Conservation (phyloP, 2,329 filamentous ascomycete genomes). For the Stemphylium vesicarium region DNA sequence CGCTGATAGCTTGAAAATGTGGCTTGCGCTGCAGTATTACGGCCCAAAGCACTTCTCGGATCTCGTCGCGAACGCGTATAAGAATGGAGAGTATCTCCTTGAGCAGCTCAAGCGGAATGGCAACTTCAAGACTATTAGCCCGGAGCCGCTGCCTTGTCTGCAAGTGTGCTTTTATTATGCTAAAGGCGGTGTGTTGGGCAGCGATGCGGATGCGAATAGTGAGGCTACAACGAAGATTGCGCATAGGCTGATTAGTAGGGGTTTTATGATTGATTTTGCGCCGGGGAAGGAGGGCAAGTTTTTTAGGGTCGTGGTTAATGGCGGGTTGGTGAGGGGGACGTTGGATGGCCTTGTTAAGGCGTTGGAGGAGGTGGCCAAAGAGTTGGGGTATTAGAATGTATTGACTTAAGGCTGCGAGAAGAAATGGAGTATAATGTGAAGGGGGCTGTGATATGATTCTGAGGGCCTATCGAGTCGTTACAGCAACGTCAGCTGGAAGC, state of each 20-base stretch:
- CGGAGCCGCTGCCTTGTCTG: conserved; percentile 77
- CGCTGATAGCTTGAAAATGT: conserved; percentile 85
- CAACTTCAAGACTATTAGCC: conserved; percentile 74
- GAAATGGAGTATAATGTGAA: neutral
- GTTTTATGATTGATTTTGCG: conserved; percentile 74
- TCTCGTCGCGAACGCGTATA: conserved; percentile 72
- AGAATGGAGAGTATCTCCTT: conserved; percentile 72
- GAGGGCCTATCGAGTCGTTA: too few species aligned
- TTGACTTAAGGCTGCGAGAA: neutral
- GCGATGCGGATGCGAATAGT: conserved; percentile 58
- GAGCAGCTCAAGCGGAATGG: conserved; percentile 59
- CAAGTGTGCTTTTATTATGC: conserved; percentile 96
- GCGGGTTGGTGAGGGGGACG: conserved; percentile 60
- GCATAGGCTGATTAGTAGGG: conserved; percentile 60
- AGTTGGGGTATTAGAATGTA: conserved; percentile 33
- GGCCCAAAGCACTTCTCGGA: conserved; percentile 74
- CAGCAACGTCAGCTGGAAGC: too few species aligned
- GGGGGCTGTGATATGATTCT: too few species aligned
- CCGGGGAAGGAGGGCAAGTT: conserved; percentile 68
- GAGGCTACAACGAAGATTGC: conserved; percentile 63
- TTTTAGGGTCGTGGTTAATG: conserved; percentile 73
- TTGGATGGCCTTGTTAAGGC: conserved; percentile 53
- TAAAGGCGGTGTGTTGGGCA: conserved; percentile 59
- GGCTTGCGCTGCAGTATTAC: conserved; percentile 88
- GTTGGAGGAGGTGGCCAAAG: conserved; percentile 57